Evolutionary conservation across 2,329 filamentous ascomycete species (phyloP), one percentile per base, ranked within the genome.

Genomic region (Fusarium virguliforme): DNA sequence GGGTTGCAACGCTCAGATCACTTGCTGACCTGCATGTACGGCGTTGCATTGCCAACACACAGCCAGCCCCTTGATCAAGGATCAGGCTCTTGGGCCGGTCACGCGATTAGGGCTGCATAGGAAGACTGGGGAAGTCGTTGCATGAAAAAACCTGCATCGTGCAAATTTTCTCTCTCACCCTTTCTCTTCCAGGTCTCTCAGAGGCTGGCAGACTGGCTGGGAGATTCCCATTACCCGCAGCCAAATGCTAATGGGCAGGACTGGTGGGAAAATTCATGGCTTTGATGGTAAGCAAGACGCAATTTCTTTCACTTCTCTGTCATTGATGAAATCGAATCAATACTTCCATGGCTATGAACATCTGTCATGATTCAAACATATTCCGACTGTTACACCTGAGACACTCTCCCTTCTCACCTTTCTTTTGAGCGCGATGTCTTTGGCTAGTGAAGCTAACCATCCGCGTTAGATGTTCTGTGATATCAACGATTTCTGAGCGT

Each of bases 291-390:
- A 56, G 37, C 2, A 22, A 10, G 6, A 48, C 15, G 10, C 8
- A n/a, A 30, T 56, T 10, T 26, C 22, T 18, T 37, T 26, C 2
- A 4, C 5, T 18, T 38, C 9, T 8, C 9, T 8, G 40, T 59
- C 56, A 3, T 6, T 59, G 56, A 59, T 59, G 40, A 59, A 37
- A 59, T 59, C 40, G 40, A 59, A 59, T 48, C 38, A 59, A 59
- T 59, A 59, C 56, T 59, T 59, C 56, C 56, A 59, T 59, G 40
- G 56, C 56, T 59, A 59, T 59, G 56, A 48, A 35, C 28, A 22
- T n/a, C 34, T 32, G 32, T 28, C 28, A 30, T 59, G 56, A 59
- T 59, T 59, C 40, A 35, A 7, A 26, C 30, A 22, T 12, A 34
- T 59, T 59, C 55, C 40, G 54, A 59, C 41, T 59, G 8, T 58